These are phyloP conservation scores for Rasamsonia emersonii DNA, from an alignment of 2,329 filamentous ascomycete genomes.

Conservation along the genomic window DNA sequence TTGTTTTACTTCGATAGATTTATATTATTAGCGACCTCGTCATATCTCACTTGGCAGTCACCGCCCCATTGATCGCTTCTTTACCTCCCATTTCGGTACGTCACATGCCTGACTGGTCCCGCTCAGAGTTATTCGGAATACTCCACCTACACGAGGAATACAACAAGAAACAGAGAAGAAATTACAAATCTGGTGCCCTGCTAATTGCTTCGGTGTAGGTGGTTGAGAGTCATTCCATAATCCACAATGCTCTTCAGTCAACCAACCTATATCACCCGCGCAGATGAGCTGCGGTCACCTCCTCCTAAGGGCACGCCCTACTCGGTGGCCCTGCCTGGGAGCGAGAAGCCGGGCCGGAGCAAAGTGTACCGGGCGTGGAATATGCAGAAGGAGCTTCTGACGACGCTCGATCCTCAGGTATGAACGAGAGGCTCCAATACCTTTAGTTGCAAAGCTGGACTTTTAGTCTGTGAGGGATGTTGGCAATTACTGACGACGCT, in stretches of 20 bases:
- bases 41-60: no score
- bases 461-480: not conserved
- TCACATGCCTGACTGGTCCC: no score
- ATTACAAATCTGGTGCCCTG: not conserved
- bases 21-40: no score
- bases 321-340: conserved; percentile 66
- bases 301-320: conserved; percentile 72
- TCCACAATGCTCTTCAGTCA: conserved; percentile 30
- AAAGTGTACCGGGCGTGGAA: conserved; percentile 77
- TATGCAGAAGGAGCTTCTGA: conserved; percentile 62
- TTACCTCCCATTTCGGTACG: no score
- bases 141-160: no score
- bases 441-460: not conserved
- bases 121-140: no score
- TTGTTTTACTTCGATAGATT: no score
- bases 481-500: conserved; percentile 1
- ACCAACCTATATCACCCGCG: conserved; percentile 28
- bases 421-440: conserved; percentile 8
- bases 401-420: conserved; percentile 61
- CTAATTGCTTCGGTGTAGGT: not conserved
- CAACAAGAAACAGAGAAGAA: no score
- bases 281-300: conserved; percentile 46
- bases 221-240: not conserved
- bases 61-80: no score
- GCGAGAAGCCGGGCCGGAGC: conserved; percentile 62